Base-by-base conservation (phyloP, 2,329 filamentous ascomycete species). In the Penicillium janthinellum region DNA sequence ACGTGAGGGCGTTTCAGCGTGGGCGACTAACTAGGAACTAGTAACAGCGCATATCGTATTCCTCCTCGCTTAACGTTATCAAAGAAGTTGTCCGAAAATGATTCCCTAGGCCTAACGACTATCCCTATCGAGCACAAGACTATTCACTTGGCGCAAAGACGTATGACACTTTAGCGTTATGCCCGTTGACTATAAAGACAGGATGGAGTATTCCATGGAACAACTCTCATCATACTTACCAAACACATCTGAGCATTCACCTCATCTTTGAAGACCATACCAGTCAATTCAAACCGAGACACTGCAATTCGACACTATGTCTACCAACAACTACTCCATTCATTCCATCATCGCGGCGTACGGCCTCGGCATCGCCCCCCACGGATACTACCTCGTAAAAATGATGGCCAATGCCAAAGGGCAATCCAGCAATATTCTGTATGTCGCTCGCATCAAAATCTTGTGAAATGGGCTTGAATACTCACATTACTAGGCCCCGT, bases 321-420 rank as follows among this genome's bases (percentile, higher is more conserved):
- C 65, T 50, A 34, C 45, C 35, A 67, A 62, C 47, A 71, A 73
- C 60, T 71, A 70, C 62, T 73, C 72, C 22, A 61, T 75, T 28
- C 69, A 70, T 55, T 69, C 73, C 17, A 72, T 75, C 41, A 61
- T 67, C 20, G 67, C 67, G n/a, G 70, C 71, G 8, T 76, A 72
- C 54, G 65, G 63, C 59, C 58, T 75, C 15, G 71, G 68, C 28
- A 62, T 71, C 39, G 64, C 68, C 48, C 73, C 73, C 1, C 68
- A 74, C 38, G 60, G 67, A 42, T 74, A 73, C 63, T 70, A 73
- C 41, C 63, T 69, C 44, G 58, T 70, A 37, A 71, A 70, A 51
- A 65, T 71, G 66, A 73, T 73, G 71, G 63, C 61, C 50, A 70
- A 71, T 20, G 65, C 71, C 8, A 67, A 67, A 15, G 70, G 66